A percentile compares a stretch with the other conserved stretches of the same genome.
These are phyloP conservation scores for Vigna angularis DNA, from an alignment of 306 rosid genomes.

Conservation along the genomic window DNA sequence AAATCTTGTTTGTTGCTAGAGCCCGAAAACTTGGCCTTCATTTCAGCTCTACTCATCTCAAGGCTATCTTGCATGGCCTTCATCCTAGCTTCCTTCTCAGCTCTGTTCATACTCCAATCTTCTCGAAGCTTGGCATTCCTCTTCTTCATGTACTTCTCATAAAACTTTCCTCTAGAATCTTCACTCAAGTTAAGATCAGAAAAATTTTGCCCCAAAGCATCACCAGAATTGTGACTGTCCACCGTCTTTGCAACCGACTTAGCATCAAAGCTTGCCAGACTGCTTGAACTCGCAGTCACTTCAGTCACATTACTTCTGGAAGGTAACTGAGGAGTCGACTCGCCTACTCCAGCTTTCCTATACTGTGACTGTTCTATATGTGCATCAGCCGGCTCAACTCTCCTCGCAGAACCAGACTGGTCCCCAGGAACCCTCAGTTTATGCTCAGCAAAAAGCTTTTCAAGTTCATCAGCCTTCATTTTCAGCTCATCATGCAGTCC, in stretches of 20 bases:
- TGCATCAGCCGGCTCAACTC: slow-evolving; percentile 63
- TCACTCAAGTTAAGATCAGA: slow-evolving; percentile 63
- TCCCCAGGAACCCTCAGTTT: slow-evolving; percentile 94
- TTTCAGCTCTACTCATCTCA: slow-evolving; percentile 81
- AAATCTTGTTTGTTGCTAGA: slow-evolving; percentile 65
- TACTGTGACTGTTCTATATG: slow-evolving; percentile 61
- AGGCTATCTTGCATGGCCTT: slow-evolving; percentile 95
- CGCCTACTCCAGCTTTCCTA: slow-evolving; percentile 57
- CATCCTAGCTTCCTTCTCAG: slow-evolving; percentile 95
- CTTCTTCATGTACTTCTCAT: slow-evolving; percentile 87
- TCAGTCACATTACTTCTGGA: slow-evolving; percentile 52
- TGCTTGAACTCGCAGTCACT: slow-evolving; percentile 53
- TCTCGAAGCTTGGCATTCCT: slow-evolving; percentile 92
- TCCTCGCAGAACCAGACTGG: slow-evolving; percentile 72
- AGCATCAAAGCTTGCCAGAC: slow-evolving; percentile 46
- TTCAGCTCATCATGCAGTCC: slow-evolving; percentile 92
- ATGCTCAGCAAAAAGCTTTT: slow-evolving; percentile 97
- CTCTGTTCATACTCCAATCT: slow-evolving; percentile 85
- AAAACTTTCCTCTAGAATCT: slow-evolving; percentile 87
- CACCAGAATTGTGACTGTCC: slow-evolving; percentile 58
- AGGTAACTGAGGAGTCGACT: slow-evolving; percentile 60
- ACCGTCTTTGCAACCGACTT: slow-evolving; percentile 49
- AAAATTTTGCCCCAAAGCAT: slow-evolving; percentile 62
- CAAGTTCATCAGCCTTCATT: slow-evolving; percentile 95
- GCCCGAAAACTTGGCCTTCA: slow-evolving; percentile 83